A percentile compares a stretch with the other conserved stretches of the same genome.
phyloP scores from a whole-genome alignment of 176 grass and related monocot species.

The barley (Hordeum vulgare) region MorexV3_pseudomolecules_assembly NC_058523.1:561700599-561701098 shows the following conservation, averaged over 20 bases:
- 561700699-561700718: constrained; percentile 97
- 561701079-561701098: neutral
- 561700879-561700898: constrained; percentile 66
- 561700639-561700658: neutral
- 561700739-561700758: constrained; percentile 79
- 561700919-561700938: constrained; percentile 88
- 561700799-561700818: neutral
- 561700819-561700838: constrained; percentile 12
- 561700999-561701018: neutral
- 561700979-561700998: constrained; percentile 13
- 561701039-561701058: neutral
- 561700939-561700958: constrained; percentile 70
- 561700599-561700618: neutral
- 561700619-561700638: neutral
- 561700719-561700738: constrained; percentile 92
- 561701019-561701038: neutral
- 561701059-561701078: neutral
- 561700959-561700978: constrained; percentile 66
- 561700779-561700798: neutral
- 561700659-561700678: constrained; percentile 81
- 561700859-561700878: constrained; percentile 63
- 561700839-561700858: constrained; percentile 69
- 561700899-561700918: constrained; percentile 90
- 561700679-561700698: constrained; percentile 85
- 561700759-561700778: constrained; percentile 55